Base-by-base conservation (phyloP, 164 flowering plant genomes). In the Dillenia turbinata region DNA sequence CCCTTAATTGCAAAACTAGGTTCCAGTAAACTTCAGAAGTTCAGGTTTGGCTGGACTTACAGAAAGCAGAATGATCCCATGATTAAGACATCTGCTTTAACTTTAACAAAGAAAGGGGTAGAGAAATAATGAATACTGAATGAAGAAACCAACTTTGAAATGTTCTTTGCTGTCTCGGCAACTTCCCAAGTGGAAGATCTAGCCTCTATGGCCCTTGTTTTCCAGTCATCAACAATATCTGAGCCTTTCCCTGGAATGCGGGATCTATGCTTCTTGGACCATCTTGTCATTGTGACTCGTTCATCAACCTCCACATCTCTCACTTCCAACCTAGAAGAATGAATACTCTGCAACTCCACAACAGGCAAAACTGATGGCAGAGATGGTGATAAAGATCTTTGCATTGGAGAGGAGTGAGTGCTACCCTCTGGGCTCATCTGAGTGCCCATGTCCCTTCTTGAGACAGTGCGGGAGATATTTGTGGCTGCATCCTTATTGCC, bases 351-450 rank as follows among this genome's bases (percentile, higher is more conserved):
- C 66, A 78, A 40, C 70, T 90, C 96, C 16, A 72, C 66, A 45
- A 79, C 66, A 48, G 94, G 88, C 17, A 75, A 66, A 54, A 69
- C 69, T 8, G 82, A 69, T 8, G 85, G 56, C 43, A 66, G 73
- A 59, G 79, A 63, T 10, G 80, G 68, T n/a, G 74, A 77, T 22
- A 86, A 78, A 51, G 69, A 73, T 69, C 76, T 73, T 57, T 66
- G 66, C 62, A 74, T 62, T 19, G 92, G 85, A 67, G 97, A 92
- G 13, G 97, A 84, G 17, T 63, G 68, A 12, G 69, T 55, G 76
- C 94, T 87, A 19, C 81, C 73, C 49, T 78, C 86, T 16, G 97
- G 97, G 70, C 97, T 95, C 99, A 95, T 95, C 66, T 95, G 99
- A 7, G 97, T 95, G 40, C 97, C 96, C 84, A 90, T 77, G 69